These are phyloP conservation scores for Voacanga thouarsii DNA, from an alignment of 257 asterid genomes.

Conservation along the genomic window DNA sequence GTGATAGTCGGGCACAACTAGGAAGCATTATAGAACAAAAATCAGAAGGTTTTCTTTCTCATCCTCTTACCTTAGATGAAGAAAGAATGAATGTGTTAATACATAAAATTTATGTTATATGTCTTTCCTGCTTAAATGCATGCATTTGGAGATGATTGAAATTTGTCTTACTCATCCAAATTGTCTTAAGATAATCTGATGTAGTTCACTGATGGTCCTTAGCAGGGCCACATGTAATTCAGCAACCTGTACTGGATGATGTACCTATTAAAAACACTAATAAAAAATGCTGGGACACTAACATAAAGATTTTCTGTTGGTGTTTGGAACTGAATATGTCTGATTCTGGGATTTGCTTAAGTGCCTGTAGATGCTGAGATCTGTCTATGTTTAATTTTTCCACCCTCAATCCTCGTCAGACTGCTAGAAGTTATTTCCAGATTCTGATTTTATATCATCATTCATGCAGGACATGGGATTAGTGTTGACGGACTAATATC, in stretches of 20 bases:
- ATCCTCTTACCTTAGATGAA: constrained; percentile 11
- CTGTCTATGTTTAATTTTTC: not conserved
- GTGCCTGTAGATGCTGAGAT: not conserved
- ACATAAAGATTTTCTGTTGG: not conserved
- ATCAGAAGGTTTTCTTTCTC: constrained; percentile 52
- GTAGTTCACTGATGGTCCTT: not conserved
- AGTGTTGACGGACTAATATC: constrained; percentile 30
- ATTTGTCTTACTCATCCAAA: not conserved
- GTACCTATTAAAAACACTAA: not conserved
- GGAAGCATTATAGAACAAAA: constrained; percentile 35
- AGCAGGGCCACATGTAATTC: not conserved
- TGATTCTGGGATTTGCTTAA: not conserved
- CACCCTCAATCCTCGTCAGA: no score
- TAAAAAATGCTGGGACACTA: not conserved
- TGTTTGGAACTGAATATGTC: not conserved
- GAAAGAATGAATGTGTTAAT: constrained; percentile 2
- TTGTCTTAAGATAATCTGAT: not conserved
- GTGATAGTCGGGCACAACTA: constrained; percentile 28
- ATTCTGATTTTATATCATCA: not conserved
- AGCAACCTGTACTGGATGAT: not conserved
- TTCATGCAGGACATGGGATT: constrained; percentile 41
- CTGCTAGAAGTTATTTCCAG: not conserved
- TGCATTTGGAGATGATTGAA: not conserved
- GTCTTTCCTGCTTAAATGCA: not conserved
- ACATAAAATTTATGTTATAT: not conserved